Evolutionary conservation across 2,329 filamentous ascomycete genomes (phyloP), one percentile per base, ranked within the genome.

Genomic region (Zasmidium angulare): DNA sequence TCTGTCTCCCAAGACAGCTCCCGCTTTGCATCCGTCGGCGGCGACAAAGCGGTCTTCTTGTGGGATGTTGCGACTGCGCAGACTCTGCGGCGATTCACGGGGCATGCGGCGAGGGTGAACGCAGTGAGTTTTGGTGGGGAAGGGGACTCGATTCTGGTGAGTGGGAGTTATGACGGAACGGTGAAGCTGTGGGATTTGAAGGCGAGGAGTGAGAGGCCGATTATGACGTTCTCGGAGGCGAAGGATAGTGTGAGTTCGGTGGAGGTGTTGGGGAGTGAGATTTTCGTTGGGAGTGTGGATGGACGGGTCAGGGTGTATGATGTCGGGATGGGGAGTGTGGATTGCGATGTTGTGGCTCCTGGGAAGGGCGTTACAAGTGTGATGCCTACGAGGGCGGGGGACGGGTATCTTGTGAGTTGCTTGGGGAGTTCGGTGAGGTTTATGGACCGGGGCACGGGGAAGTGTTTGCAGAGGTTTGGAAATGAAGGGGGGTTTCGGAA

Each of bases 11-110:
- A 79, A 22, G 88, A 91, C 77, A 99, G 99, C 76, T 84, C 91
- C 65, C 86, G 86, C 47, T 97, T 99, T 74, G 88, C 87, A 10
- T 93, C 88, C n/a, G 85, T 86, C 1, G 95, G 95, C 66, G 95
- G 95, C 60, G 95, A 99, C 78, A 90, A 93, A 68, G 83, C 85
- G 62, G 91, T 96, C 0, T 97, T 97, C 72, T 82, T 97, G 3
- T 98, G 95, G 95, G 95, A 99, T 75, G 95, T 98, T 0, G 82
- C 88, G 50, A 89, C 87, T 2, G 91, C 89, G 19, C 82, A 85
- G 67, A 96, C 93, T 2, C 78, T 89, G 23, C 84, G 90, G 21
- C 84, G 95, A 24, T 95, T 93, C 75, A 81, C 82, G 19, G 83
- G 83, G 21, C 83, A 82, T 59, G 65, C 82, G 46, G 89, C 88